Evolutionary conservation across 345 rosid genomes (phyloP), one percentile per base, ranked within the genome.

Genomic region (Diplotaxis tenuifolia): DNA sequence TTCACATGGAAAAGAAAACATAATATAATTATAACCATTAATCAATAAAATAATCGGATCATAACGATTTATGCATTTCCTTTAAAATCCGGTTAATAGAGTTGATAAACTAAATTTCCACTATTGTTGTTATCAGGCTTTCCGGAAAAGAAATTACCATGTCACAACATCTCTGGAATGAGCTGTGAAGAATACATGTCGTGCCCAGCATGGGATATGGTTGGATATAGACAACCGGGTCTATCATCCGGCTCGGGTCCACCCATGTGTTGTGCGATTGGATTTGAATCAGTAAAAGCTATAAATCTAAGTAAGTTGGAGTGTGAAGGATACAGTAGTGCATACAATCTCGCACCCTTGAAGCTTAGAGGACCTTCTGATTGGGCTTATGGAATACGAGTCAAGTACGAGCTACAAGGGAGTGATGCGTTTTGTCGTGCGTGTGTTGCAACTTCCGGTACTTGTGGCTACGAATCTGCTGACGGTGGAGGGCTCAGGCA

Each of bases 321-420:
- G 21, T 94, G 96, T 25, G 93, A 91, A 82, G 97, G 94, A 7
- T 94, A 94, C 42, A 86, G 96, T 3, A 94, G 96, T 62, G 97
- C 95, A 0, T 88, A 89, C 45, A 85, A 82, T 57, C 81, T 92
- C 0, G 96, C 97, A 11, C 97, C 96, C 1, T 27, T 91, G 66
- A 81, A 81, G 72, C 78, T 78, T 15, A 75, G 64, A 10, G 91
- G 92, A 36, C 83, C 95, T 0, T 61, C 67, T 0, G 85, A 71
- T 32, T 91, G 97, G 97, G 71, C 93, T 3, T 91, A 86, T 15
- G 97, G 95, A 63, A 94, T 91, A 5, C 86, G 92, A 2, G 91
- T 87, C 0, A 89, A 83, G 75, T 94, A 91, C 56, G 87, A 91
- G 3, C 89, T 89, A 16, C 89, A 86, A 69, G 93, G 86, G 14